A percentile compares a stretch with the other conserved stretches of the same genome.
Conservation (phyloP, 179 eudicot species). For the Nepenthes alata region DNA sequence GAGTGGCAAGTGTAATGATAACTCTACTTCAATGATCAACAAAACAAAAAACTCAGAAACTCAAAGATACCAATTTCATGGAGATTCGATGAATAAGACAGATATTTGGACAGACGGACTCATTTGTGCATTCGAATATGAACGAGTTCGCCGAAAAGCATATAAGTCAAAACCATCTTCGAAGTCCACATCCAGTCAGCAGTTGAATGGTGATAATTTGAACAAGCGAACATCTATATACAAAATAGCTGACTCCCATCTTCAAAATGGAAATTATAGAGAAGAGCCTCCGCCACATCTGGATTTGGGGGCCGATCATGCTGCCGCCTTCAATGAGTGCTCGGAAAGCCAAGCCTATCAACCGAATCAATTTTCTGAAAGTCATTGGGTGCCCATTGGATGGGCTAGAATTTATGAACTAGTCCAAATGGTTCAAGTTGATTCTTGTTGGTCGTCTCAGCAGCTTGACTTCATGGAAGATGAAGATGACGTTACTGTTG, state of each 20-base stretch:
- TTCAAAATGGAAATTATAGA: conserved; percentile 21
- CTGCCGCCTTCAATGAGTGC: conserved; percentile 18
- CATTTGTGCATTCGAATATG: conserved; percentile 83
- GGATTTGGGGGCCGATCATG: conserved; percentile 24
- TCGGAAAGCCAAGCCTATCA: conserved; percentile 20
- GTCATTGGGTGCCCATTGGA: conserved; percentile 83
- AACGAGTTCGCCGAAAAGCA: conserved; percentile 37
- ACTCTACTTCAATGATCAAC: conserved; percentile 17
- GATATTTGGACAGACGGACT: conserved; percentile 90
- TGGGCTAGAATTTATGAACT: conserved; percentile 80
- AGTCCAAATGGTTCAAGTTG: conserved; percentile 55
- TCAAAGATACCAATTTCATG: conserved; percentile 24
- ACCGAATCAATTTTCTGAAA: conserved; percentile 30
- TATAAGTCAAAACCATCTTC: conserved; percentile 25
- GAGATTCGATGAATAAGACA: conserved; percentile 40
- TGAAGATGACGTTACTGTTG: conserved; percentile 75
- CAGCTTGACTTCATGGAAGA: conserved; percentile 42
- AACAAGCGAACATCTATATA: conserved; percentile 21
- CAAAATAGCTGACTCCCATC: conserved; percentile 19
- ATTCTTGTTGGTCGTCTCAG: conserved; percentile 49
- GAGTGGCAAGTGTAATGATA: conserved; percentile 23
- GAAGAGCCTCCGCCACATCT: conserved; percentile 21
- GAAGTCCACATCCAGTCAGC: conserved; percentile 19
- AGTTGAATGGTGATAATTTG: conserved; percentile 16
- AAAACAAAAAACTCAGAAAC: conserved; percentile 26